These are phyloP conservation scores for Coniochaeta hoffmannii DNA, from an alignment of 2,329 filamentous ascomycete species.

Conservation along the genomic window DNA sequence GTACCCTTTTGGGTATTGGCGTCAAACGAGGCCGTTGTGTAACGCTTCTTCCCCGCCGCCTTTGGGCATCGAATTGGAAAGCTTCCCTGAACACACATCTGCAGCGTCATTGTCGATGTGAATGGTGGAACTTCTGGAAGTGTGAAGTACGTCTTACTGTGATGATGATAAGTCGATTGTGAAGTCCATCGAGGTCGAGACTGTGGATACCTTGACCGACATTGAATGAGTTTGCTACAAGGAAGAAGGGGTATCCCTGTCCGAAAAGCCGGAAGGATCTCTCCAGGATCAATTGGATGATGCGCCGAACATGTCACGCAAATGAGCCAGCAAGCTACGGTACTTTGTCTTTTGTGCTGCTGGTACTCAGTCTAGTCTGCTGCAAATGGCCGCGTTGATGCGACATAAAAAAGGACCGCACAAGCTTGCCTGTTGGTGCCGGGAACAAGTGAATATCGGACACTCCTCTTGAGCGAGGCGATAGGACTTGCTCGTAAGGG, in stretches of 20 bases:
- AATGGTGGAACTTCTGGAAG: background rate
- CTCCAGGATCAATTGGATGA: background rate
- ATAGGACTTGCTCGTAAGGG: background rate
- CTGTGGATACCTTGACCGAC: background rate
- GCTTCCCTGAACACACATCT: background rate
- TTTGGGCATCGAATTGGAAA: conserved; percentile 1
- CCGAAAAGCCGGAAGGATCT: background rate
- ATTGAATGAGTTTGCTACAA: background rate
- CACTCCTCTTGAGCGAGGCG: background rate
- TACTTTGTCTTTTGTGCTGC: too few species aligned
- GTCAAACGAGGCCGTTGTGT: background rate
- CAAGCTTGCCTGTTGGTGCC: background rate
- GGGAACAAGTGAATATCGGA: background rate
- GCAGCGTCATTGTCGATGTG: background rate
- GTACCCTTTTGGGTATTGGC: background rate
- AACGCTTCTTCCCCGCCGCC: background rate
- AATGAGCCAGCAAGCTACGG: background rate
- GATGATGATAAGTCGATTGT: too few species aligned
- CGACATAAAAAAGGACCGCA: background rate
- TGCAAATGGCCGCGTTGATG: background rate
- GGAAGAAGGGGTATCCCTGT: background rate
- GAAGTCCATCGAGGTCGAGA: background rate
- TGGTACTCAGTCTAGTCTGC: background rate
- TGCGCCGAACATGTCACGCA: background rate
- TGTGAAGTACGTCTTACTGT: background rate